phyloP scores from a whole-genome alignment of 495 filamentous ascomycete genomes.

The Aspergillus ellipticus region DNA sequence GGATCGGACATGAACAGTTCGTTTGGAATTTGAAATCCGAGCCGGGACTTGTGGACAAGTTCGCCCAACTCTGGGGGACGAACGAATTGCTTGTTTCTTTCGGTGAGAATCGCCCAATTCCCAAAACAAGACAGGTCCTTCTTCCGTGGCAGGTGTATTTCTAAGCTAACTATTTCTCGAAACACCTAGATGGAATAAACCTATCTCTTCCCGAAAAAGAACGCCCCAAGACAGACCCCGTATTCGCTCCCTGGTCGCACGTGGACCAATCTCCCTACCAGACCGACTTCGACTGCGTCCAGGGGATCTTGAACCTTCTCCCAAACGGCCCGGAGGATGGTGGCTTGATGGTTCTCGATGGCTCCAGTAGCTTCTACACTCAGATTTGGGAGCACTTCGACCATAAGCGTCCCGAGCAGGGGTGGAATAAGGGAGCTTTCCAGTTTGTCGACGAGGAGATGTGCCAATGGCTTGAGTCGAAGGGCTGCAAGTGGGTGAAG shows the following conservation, averaged over 20 bases:
- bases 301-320: conserved; percentile 41
- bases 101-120: too few relatives aligned
- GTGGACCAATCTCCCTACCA: conserved; percentile 40
- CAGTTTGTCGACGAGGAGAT: too few relatives aligned
- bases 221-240: conserved; percentile 5
- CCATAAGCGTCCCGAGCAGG: conserved; percentile 29
- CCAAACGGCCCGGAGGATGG: conserved; percentile 43
- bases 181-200: conserved; percentile 38
- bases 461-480: conserved; percentile 30
- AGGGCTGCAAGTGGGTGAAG: conserved; percentile 34
- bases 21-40: conserved; percentile 37
- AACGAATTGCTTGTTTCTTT: conserved; percentile 43
- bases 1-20: conserved; percentile 37
- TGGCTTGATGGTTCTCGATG: conserved; percentile 31
- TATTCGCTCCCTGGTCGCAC: conserved; percentile 44
- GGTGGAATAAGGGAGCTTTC: conserved; percentile 32
- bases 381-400: conserved; percentile 27
- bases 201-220: conserved; percentile 32
- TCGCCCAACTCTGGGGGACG: conserved; percentile 36
- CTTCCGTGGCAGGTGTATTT: too few relatives aligned
- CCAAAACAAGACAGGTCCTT: too few relatives aligned
- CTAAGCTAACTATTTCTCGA: too few relatives aligned
- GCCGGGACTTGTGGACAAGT: conserved; percentile 36
- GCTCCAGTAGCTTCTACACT: too few relatives aligned
- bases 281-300: conserved; percentile 40